These are phyloP conservation scores for Hemileia vastatrix DNA, from an alignment of 1,284 basidiomycete genomes.

Conservation along the genomic window DNA sequence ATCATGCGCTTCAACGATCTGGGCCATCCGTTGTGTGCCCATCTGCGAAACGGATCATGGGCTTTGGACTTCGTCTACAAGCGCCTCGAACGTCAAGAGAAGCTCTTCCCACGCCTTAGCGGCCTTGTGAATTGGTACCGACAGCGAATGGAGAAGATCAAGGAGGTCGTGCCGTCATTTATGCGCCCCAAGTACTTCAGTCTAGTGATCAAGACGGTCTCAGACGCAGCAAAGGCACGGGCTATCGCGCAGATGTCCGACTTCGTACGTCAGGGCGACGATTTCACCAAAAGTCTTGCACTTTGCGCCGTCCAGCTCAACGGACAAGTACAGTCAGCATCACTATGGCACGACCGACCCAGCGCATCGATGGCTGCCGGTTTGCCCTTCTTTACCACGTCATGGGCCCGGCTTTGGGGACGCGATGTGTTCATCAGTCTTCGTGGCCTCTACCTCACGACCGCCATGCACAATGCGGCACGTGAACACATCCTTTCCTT, in stretches of 20 bases:
- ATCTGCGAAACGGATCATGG: conserved; percentile 37
- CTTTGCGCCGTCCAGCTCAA: conserved; percentile 39
- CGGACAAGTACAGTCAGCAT: conserved; percentile 36
- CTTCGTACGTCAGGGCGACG: conserved; percentile 33
- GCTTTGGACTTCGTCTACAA: conserved; percentile 36
- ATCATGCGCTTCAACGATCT: conserved; percentile 36
- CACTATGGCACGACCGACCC: conserved; percentile 35
- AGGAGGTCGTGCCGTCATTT: conserved; percentile 32
- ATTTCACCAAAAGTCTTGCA: conserved; percentile 35
- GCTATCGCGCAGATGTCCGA: conserved; percentile 33
- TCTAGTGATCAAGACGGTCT: conserved; percentile 34
- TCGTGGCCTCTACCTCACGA: conserved; percentile 38
- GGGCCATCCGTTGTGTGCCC: conserved; percentile 36
- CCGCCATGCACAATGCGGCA: conserved; percentile 33
- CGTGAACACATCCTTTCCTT: conserved; percentile 37
- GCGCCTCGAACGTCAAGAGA: conserved; percentile 21
- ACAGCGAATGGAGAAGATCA: conserved; percentile 36
- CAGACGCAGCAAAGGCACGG: conserved; percentile 31
- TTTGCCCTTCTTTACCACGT: conserved; percentile 37
- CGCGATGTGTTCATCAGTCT: conserved; percentile 40
- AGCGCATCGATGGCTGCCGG: conserved; percentile 40
- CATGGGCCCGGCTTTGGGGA: conserved; percentile 38
- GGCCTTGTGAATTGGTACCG: conserved; percentile 33
- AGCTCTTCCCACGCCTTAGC: conserved; percentile 30
- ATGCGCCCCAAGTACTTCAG: conserved; percentile 40